These are phyloP conservation scores for Labyrinthula sp. DNA, from an alignment of 352 stramenopile species.

Conservation along the genomic window DNA sequence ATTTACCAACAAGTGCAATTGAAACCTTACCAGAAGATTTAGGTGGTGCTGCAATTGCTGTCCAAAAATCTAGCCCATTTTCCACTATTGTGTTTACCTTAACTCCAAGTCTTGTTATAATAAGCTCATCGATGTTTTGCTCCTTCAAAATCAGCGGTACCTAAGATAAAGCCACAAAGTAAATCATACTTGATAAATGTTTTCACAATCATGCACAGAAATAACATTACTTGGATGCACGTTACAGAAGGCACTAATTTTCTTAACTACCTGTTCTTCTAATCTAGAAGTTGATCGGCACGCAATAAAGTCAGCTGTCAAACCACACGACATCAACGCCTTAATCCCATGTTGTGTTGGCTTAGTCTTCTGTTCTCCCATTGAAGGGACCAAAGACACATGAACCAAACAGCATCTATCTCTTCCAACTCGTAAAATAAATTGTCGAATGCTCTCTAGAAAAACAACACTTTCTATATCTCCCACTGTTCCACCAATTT, in stretches of 20 bases:
- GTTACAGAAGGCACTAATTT: constrained; percentile 72
- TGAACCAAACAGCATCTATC: constrained; percentile 98
- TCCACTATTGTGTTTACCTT: no score
- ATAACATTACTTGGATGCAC: constrained; percentile 76
- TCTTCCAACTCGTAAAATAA: constrained; percentile 86
- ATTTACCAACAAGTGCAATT: constrained; percentile 97
- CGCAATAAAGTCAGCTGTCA: constrained; percentile 89
- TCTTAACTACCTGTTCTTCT: constrained; percentile 40
- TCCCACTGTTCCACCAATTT: constrained; percentile 96
- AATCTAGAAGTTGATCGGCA: constrained; percentile 76
- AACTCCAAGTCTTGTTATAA: constrained; percentile 68
- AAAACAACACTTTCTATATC: constrained; percentile 99
- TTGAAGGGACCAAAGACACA: constrained; percentile 90
- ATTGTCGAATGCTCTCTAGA: constrained; percentile 94
- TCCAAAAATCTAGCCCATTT: no score
- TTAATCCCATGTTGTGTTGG: constrained; percentile 97
- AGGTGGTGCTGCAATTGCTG: no score
- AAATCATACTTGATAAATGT: constrained; percentile 99
- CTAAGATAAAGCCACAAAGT: no score
- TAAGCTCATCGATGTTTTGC: constrained; percentile 78
- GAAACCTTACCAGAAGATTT: constrained; percentile 62
- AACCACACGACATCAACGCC: constrained; percentile 78
- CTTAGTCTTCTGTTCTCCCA: constrained; percentile 99
- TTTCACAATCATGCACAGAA: constrained; percentile 94
- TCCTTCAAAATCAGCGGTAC: constrained; percentile 84